Percentiles rank a stretch among this genome's conserved stretches.
Evolutionary conservation across 108 stramenopile species (phyloP).

Genomic region (Conticribra guillardii): DNA sequence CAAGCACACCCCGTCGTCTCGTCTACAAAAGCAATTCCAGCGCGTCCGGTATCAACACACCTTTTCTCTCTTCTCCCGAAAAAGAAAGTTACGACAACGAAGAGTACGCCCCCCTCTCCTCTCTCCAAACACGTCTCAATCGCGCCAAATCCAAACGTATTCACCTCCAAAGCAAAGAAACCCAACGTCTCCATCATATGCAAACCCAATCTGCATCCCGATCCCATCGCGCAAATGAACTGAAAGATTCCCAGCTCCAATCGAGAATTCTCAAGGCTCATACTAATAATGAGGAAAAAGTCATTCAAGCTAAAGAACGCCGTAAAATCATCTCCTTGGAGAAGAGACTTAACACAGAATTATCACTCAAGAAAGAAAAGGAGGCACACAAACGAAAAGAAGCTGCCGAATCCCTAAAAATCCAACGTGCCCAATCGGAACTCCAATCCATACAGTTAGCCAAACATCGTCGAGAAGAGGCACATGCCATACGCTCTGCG

Average conservation of each 20-base stretch:
- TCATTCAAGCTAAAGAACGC: conserved; percentile 12
- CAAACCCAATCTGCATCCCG: conserved; percentile 3
- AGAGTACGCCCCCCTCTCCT: conserved; percentile 13
- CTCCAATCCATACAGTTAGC: conserved; percentile 25
- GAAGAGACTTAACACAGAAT: neutral
- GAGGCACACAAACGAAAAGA: conserved; percentile 26
- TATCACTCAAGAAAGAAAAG: conserved; percentile 4
- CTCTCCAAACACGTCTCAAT: conserved; percentile 27
- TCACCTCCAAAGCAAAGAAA: conserved; percentile 10
- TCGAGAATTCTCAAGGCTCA: too few species aligned
- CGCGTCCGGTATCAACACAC: too few species aligned
- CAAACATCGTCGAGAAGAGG: conserved; percentile 25
- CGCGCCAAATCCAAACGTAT: conserved; percentile 29
- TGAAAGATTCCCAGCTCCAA: conserved; percentile 2
- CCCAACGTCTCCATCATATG: neutral
- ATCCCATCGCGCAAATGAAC: neutral
- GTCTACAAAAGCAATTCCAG: too few species aligned
- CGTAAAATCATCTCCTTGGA: neutral
- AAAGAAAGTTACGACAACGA: too few species aligned
- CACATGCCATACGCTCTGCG: conserved; percentile 6
- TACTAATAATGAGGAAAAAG: neutral
- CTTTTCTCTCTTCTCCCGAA: too few species aligned
- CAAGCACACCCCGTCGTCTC: neutral
- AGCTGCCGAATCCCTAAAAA: conserved; percentile 9
- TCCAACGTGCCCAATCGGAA: conserved; percentile 21